phyloP scores from a whole-genome alignment of 306 rosid genomes.

The Boehmeria nivea region DNA sequence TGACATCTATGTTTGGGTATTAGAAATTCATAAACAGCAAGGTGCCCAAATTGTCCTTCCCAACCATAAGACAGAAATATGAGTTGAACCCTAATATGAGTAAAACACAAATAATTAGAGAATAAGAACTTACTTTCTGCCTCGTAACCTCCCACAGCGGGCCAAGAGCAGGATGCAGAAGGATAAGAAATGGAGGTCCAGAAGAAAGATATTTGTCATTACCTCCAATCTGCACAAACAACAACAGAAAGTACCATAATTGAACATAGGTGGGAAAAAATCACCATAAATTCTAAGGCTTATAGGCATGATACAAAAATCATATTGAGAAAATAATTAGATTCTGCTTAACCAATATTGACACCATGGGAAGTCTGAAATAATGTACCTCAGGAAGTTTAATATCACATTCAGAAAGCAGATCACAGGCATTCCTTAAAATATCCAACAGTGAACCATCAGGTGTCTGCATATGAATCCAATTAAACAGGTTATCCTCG shows the following conservation, averaged over 20 bases:
- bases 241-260: constrained; percentile 12
- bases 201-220: constrained; percentile 66
- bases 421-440: constrained; percentile 71
- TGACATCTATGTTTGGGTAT: constrained; percentile 1
- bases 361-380: too few relatives aligned
- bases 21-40: not conserved
- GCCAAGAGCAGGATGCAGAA: constrained; percentile 94
- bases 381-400: constrained; percentile 73
- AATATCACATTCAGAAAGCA: constrained; percentile 75
- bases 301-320: constrained; percentile 17
- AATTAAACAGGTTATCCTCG: constrained; percentile 11
- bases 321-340: not conserved
- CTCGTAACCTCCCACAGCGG: constrained; percentile 95
- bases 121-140: constrained; percentile 57
- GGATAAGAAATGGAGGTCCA: constrained; percentile 91
- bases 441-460: constrained; percentile 85
- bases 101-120: not conserved
- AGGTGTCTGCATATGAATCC: constrained; percentile 67
- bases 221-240: constrained; percentile 58
- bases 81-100: constrained; percentile 2
- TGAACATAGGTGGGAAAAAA: not conserved
- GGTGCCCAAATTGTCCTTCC: not conserved
- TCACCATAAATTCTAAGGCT: not conserved
- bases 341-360: constrained; percentile 16
- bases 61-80: not conserved